phyloP scores from a whole-genome alignment of 495 filamentous ascomycete species.

The Neurospora terricola region DNA sequence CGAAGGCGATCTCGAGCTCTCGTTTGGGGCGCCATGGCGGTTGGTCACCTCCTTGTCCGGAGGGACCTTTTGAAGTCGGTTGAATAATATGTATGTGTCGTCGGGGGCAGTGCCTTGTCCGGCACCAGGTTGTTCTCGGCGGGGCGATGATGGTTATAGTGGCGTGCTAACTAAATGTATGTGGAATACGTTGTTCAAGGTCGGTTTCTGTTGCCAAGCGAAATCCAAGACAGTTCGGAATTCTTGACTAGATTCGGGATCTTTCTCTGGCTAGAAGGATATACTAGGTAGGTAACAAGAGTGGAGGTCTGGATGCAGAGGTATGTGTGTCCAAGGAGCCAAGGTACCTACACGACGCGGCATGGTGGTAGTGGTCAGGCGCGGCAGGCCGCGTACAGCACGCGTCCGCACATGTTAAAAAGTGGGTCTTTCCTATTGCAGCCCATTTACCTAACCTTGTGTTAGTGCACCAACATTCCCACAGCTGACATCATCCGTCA shows the following conservation, averaged over 20 bases:
- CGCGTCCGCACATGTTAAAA: background rate
- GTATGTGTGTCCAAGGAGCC: background rate
- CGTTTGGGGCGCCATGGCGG: conserved; percentile 24
- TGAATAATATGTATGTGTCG: background rate
- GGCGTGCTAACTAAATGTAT: background rate
- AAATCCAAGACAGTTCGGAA: background rate
- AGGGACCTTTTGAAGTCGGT: background rate
- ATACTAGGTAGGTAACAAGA: background rate
- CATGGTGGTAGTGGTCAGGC: background rate
- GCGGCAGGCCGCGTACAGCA: background rate
- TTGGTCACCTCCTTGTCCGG: background rate
- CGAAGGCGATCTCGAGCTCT: conserved; percentile 10
- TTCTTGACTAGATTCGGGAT: background rate
- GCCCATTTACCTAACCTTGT: background rate
- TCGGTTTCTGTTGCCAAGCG: background rate
- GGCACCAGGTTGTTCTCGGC: background rate
- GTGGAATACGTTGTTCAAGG: background rate
- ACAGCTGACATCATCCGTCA: background rate
- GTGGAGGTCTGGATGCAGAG: background rate
- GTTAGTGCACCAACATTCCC: background rate
- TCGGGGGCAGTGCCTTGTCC: background rate
- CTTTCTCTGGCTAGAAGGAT: background rate
- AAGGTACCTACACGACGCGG: background rate
- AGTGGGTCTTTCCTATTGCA: background rate
- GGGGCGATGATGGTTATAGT: background rate